These are phyloP conservation scores for Phylloporus arenicola DNA, from an alignment of 768 basidiomycete genomes.

Conservation along the genomic window DNA sequence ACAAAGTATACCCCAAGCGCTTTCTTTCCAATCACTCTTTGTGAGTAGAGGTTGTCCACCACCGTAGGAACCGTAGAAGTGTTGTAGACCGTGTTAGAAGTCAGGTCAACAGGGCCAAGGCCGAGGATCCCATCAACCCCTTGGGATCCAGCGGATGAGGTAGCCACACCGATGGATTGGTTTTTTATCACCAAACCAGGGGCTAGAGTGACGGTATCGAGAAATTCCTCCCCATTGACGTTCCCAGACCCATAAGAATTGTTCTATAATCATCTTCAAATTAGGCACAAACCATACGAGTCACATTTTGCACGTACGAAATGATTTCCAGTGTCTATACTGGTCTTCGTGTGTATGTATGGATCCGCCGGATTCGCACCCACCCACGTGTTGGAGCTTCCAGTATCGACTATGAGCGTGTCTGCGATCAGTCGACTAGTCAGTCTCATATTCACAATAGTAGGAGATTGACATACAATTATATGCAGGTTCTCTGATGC, in stretches of 20 bases:
- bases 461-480: conserved; percentile 16
- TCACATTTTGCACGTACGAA: neutral
- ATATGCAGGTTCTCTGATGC: conserved; percentile 22
- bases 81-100: conserved; percentile 18
- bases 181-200: neutral
- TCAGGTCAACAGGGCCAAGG: conserved; percentile 31
- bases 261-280: neutral
- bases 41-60: conserved; percentile 30
- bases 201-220: neutral
- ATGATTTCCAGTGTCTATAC: conserved; percentile 10
- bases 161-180: conserved; percentile 23
- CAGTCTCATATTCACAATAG: neutral
- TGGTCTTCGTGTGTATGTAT: conserved; percentile 11
- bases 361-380: conserved; percentile 9
- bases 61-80: conserved; percentile 28
- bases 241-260: neutral
- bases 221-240: neutral
- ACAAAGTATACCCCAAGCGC: conserved; percentile 30
- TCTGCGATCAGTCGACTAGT: conserved; percentile 9
- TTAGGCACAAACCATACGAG: neutral
- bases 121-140: conserved; percentile 9
- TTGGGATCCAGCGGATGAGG: neutral
- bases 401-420: conserved; percentile 26
- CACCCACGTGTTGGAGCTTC: conserved; percentile 28
- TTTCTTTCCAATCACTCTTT: no score